Evolutionary conservation across 768 basidiomycete species (phyloP).

Genomic region (Amanita pseudoporphyria): DNA sequence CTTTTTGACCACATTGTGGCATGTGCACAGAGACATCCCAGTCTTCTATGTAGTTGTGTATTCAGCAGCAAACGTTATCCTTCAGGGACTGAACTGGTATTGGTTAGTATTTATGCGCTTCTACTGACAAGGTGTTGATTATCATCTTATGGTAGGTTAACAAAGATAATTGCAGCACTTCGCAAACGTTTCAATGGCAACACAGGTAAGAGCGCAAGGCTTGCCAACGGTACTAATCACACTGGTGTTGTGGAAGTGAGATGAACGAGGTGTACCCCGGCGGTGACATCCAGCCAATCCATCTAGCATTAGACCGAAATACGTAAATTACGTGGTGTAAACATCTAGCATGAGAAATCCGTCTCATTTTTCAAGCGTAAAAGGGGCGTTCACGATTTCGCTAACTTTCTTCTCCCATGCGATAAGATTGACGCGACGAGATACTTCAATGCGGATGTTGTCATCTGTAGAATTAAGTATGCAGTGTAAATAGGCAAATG

Average conservation of each 20-base stretch:
- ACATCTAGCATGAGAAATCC: background rate
- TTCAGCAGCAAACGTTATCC: conserved; percentile 47
- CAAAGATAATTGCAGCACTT: conserved; percentile 61
- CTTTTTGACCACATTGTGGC: conserved; percentile 52
- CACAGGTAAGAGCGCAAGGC: conserved; percentile 13
- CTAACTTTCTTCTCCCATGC: conserved; percentile 72
- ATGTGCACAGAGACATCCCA: conserved; percentile 46
- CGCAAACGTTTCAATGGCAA: conserved; percentile 44
- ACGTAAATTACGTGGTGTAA: background rate
- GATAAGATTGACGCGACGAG: conserved; percentile 66
- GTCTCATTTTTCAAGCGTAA: conserved; percentile 15
- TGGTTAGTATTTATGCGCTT: conserved; percentile 39
- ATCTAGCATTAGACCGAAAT: background rate
- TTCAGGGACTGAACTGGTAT: conserved; percentile 70
- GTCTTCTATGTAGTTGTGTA: conserved; percentile 40
- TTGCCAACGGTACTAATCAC: conserved; percentile 6
- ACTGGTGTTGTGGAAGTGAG: background rate
- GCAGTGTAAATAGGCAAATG: conserved; percentile 73
- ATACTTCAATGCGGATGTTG: conserved; percentile 50
- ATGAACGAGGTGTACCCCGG: background rate
- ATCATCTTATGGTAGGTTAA: conserved; percentile 39
- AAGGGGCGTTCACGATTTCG: conserved; percentile 43
- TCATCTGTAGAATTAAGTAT: conserved; percentile 38
- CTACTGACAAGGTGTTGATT: background rate
- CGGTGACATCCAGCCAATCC: background rate